Percentiles rank a stretch among this genome's conserved stretches.
Conservation (phyloP, 768 basidiomycete genomes). For the Lactarius akahatsu region DNA sequence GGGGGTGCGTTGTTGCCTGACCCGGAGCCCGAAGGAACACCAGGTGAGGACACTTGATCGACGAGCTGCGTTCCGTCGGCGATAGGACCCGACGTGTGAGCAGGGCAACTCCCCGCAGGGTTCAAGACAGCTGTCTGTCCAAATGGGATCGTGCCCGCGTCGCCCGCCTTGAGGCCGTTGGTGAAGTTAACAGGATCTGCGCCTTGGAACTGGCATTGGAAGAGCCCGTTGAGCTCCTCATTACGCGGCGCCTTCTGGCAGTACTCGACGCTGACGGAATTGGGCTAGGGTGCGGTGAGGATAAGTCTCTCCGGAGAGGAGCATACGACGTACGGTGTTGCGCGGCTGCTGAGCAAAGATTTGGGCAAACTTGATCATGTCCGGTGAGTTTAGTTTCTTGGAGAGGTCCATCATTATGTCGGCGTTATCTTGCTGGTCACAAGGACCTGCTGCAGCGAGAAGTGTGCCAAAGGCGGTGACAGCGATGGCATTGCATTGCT, state of each 20-base stretch:
- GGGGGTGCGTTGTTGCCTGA: constrained; percentile 7
- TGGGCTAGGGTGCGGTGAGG: constrained; percentile 37
- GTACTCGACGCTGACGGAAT: constrained; percentile 47
- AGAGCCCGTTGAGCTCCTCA: constrained; percentile 51
- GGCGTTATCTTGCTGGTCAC: constrained; percentile 49
- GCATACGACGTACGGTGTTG: constrained; percentile 45
- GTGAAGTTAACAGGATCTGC: constrained; percentile 46
- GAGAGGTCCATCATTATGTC: constrained; percentile 53
- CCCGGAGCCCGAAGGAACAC: constrained; percentile 28
- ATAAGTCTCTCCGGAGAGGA: background rate
- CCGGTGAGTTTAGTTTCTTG: constrained; percentile 44
- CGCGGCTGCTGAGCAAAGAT: constrained; percentile 59
- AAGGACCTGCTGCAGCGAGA: constrained; percentile 47
- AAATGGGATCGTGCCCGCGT: constrained; percentile 53
- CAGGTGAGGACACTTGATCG: constrained; percentile 39
- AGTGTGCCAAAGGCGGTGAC: constrained; percentile 57
- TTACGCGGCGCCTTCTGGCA: constrained; percentile 56
- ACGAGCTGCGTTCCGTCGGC: constrained; percentile 49
- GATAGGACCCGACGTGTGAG: constrained; percentile 48
- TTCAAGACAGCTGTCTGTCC: constrained; percentile 41
- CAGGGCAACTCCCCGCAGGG: constrained; percentile 53
- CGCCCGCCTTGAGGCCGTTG: constrained; percentile 44
- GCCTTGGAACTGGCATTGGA: constrained; percentile 59
- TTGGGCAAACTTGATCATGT: constrained; percentile 53
- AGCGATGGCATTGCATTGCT: constrained; percentile 57